phyloP scores from a whole-genome alignment of 1,284 basidiomycete species.

The Leccinum fuscescens region DNA sequence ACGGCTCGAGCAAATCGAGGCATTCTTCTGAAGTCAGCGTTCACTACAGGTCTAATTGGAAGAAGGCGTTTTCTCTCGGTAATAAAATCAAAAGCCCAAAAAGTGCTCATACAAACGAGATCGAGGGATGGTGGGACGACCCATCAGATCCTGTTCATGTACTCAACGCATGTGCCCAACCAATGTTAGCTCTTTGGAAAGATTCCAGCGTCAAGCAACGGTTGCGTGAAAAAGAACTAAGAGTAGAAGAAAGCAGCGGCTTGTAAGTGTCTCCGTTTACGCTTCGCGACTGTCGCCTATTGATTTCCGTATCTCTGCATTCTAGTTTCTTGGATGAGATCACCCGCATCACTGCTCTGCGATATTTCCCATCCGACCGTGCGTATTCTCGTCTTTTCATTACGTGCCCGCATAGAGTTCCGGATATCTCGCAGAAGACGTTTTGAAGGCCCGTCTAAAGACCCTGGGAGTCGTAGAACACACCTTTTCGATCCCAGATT shows the following conservation, averaged over 20 bases:
- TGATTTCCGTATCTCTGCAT: conserved; percentile 12
- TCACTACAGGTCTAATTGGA: conserved; percentile 68
- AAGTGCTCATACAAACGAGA: conserved; percentile 63
- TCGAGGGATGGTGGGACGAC: conserved; percentile 82
- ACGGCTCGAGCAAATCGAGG: conserved; percentile 35
- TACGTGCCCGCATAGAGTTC: neutral
- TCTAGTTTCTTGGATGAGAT: conserved; percentile 76
- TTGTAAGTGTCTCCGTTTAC: conserved; percentile 52
- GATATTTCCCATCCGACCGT: conserved; percentile 80
- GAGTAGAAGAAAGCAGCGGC: conserved; percentile 77
- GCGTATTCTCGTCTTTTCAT: conserved; percentile 24
- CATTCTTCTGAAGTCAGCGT: conserved; percentile 55
- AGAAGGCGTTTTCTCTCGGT: conserved; percentile 63
- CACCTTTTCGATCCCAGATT: conserved; percentile 60
- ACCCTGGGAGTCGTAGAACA: conserved; percentile 78
- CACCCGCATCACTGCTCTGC: conserved; percentile 70
- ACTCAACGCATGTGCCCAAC: conserved; percentile 57
- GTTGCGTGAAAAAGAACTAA: conserved; percentile 59
- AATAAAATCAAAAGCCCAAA: conserved; percentile 60
- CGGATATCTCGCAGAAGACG: conserved; percentile 52
- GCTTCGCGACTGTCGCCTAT: conserved; percentile 9
- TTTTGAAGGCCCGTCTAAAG: conserved; percentile 67
- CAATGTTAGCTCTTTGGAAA: conserved; percentile 71
- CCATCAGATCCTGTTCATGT: conserved; percentile 74
- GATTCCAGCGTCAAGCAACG: conserved; percentile 60